Evolutionary conservation across 2,329 filamentous ascomycete genomes (phyloP).

Genomic region (Aspergillus arachidicola): DNA sequence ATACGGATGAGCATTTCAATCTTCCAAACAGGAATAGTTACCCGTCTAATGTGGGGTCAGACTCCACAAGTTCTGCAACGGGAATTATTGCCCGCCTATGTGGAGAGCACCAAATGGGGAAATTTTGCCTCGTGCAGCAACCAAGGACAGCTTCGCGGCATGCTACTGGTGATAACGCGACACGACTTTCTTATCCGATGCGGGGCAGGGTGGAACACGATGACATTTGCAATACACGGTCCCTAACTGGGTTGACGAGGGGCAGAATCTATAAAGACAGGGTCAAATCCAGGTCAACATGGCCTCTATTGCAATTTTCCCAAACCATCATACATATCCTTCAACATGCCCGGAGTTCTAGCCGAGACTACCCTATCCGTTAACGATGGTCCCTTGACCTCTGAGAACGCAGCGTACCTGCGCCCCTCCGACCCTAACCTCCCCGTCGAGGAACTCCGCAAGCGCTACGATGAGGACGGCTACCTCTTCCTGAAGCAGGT

Average conservation of each 20-base stretch:
- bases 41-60: neutral
- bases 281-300: neutral
- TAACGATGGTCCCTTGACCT: conserved; percentile 51
- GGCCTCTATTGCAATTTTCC: neutral
- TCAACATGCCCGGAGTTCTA: conserved; percentile 18
- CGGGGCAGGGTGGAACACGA: neutral
- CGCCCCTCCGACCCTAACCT: conserved; percentile 47
- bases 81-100: conserved; percentile 5
- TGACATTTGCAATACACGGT: neutral
- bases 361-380: conserved; percentile 30
- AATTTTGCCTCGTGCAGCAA: conserved; percentile 7
- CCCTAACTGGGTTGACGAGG: neutral
- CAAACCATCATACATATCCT: neutral
- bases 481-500: conserved; percentile 60
- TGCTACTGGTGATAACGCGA: neutral
- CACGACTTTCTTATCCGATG: neutral
- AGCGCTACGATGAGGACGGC: conserved; percentile 52
- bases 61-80: neutral
- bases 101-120: conserved; percentile 4
- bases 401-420: conserved; percentile 47
- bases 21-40: conserved; percentile 3
- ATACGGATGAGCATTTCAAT: too few species aligned
- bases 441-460: conserved; percentile 53
- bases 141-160: neutral
- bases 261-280: neutral